Conservation (phyloP, 2,329 filamentous ascomycete species). For the Diaporthe citriasiana region DNA sequence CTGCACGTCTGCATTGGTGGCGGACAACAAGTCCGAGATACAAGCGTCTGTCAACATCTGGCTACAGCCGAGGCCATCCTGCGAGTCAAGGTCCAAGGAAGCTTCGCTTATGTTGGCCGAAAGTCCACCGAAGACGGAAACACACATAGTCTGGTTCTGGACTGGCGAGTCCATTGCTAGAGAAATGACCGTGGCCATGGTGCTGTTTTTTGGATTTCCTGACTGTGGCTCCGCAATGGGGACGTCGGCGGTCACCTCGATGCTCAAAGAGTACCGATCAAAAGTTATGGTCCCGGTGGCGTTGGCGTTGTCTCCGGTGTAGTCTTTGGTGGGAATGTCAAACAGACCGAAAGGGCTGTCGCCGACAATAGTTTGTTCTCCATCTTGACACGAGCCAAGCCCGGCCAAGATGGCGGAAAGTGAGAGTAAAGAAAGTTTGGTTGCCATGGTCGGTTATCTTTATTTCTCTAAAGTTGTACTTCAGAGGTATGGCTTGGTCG, state of each 20-base stretch:
- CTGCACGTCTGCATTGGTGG: not conserved
- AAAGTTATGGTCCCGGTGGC: conserved; percentile 1
- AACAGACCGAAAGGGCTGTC: not conserved
- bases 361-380: not conserved
- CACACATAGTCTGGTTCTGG: not conserved
- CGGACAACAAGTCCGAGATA: not conserved
- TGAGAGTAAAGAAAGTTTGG: not conserved
- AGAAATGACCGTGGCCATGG: conserved; percentile 13
- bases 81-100: not conserved
- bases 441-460: not conserved
- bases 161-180: not conserved
- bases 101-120: conserved; percentile 11
- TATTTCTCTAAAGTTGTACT: not conserved
- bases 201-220: not conserved
- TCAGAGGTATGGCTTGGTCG: too few relatives aligned
- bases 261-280: not conserved
- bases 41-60: conserved; percentile 4
- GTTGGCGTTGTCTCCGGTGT: not conserved
- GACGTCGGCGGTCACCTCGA: conserved; percentile 9
- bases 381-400: not conserved
- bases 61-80: not conserved
- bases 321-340: not conserved
- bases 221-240: not conserved
- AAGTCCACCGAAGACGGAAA: not conserved
- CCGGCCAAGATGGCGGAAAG: conserved; percentile 1